phyloP scores from a whole-genome alignment of 73 alveolate genomes.

The Tetrahymena malaccensis region DNA sequence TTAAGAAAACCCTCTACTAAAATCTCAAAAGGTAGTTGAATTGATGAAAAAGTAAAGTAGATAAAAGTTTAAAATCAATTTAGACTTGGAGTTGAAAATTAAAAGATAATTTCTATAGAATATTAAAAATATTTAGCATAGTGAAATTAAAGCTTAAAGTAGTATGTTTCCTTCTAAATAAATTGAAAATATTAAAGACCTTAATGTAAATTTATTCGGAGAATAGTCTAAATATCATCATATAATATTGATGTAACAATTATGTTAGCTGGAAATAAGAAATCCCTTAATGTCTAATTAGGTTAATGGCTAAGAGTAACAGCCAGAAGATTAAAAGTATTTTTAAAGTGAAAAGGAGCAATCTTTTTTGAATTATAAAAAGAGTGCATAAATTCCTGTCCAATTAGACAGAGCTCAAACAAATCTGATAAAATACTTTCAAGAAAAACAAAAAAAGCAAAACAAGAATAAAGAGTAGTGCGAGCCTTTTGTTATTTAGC shows the following conservation, averaged over 20 bases:
- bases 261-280: not conserved
- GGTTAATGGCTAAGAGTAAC: not conserved
- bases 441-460: not conserved
- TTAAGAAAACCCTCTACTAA: not conserved
- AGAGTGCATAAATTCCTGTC: not conserved
- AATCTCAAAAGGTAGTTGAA: not conserved
- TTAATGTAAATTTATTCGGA: not conserved
- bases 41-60: not conserved
- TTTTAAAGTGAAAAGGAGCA: not conserved
- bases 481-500: not conserved
- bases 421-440: not conserved
- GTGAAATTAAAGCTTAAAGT: not conserved
- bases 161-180: not conserved
- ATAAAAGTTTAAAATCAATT: not conserved
- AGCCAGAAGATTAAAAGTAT: not conserved
- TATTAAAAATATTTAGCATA: not conserved
- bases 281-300: not conserved
- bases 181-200: not conserved
- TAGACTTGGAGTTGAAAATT: not conserved
- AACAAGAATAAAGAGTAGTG: not conserved
- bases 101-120: not conserved
- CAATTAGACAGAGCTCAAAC: not conserved
- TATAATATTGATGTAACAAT: not conserved
- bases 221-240: not conserved
- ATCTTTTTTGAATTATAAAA: not conserved